Percentiles rank a stretch among this genome's conserved stretches.
Evolutionary conservation across 495 filamentous ascomycete species (phyloP).

Genomic region (Choiromyces venosus): DNA sequence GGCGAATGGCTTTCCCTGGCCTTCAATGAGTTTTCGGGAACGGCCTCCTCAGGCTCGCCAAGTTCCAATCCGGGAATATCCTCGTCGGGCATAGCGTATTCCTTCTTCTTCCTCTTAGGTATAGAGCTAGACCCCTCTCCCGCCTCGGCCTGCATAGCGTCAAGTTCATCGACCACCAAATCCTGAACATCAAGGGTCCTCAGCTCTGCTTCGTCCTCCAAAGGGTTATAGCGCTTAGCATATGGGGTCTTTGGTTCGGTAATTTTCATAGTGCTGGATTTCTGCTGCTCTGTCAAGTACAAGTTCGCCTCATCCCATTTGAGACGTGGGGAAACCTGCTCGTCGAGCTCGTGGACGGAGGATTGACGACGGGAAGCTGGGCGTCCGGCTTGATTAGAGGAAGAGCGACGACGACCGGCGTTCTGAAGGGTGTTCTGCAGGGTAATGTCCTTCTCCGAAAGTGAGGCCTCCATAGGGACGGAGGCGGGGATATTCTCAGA

Average conservation of each 20-base stretch:
- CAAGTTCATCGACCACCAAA: slow-evolving; percentile 66
- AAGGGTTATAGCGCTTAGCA: slow-evolving; percentile 80
- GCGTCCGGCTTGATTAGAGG: slow-evolving; percentile 54
- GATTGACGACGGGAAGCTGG: slow-evolving; percentile 68
- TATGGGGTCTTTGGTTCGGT: slow-evolving; percentile 97
- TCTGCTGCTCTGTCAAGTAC: slow-evolving; percentile 92
- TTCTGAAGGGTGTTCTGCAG: slow-evolving; percentile 91
- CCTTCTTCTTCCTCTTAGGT: slow-evolving; percentile 33
- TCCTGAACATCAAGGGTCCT: slow-evolving; percentile 54
- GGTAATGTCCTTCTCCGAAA: slow-evolving; percentile 77
- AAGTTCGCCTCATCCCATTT: slow-evolving; percentile 99
- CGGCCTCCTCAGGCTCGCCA: slow-evolving; percentile 83
- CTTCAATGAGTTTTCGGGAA: slow-evolving; percentile 43
- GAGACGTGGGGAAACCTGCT: slow-evolving; percentile 53
- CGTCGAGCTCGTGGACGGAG: slow-evolving; percentile 45
- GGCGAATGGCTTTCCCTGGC: slow-evolving; percentile 48
- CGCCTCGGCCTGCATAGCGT: slow-evolving; percentile 48
- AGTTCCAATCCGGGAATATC: slow-evolving; percentile 90
- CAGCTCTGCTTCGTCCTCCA: slow-evolving; percentile 75
- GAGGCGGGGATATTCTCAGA: slow-evolving; percentile 37
- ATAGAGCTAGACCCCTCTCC: slow-evolving; percentile 43
- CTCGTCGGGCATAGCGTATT: slow-evolving; percentile 50
- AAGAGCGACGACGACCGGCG: slow-evolving; percentile 81
- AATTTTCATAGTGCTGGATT: slow-evolving; percentile 95
- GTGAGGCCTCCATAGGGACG: slow-evolving; percentile 43